A percentile compares a stretch with the other conserved stretches of the same genome.
Conservation (phyloP, 495 filamentous ascomycete genomes). For the Penicillium angulare region DNA sequence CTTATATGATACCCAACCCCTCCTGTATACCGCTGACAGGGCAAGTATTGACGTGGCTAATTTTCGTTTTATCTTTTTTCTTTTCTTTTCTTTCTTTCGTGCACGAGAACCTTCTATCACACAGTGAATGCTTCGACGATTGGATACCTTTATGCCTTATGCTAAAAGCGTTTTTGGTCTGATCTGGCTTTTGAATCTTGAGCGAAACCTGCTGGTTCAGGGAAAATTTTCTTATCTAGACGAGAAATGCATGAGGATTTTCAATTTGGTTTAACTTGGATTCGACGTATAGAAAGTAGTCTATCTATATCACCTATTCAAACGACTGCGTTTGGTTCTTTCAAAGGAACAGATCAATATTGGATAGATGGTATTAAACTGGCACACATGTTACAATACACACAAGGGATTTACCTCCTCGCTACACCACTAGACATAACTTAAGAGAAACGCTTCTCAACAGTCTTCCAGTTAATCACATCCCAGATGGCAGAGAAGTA, state of each 20-base stretch:
- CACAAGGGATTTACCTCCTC: conserved; percentile 3
- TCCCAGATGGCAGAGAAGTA: conserved; percentile 98
- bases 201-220: conserved; percentile 5
- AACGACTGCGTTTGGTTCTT: too few species aligned
- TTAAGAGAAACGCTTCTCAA: conserved; percentile 73
- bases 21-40: not conserved
- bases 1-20: conserved; percentile 15
- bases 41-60: not conserved
- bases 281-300: too few species aligned
- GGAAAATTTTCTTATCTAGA: not conserved
- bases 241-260: not conserved
- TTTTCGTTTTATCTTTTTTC: not conserved
- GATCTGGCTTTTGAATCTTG: not conserved
- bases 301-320: too few species aligned
- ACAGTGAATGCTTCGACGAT: too few species aligned
- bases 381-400: conserved; percentile 21
- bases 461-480: conserved; percentile 96
- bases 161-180: not conserved
- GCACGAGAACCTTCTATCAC: not conserved
- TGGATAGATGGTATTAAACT: conserved; percentile 2
- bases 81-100: not conserved
- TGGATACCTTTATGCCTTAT: not conserved
- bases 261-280: too few species aligned
- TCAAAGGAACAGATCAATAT: not conserved
- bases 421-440: conserved; percentile 5